Base-by-base conservation (phyloP, 2,329 filamentous ascomycete species). In the Colletotrichum costaricense region DNA sequence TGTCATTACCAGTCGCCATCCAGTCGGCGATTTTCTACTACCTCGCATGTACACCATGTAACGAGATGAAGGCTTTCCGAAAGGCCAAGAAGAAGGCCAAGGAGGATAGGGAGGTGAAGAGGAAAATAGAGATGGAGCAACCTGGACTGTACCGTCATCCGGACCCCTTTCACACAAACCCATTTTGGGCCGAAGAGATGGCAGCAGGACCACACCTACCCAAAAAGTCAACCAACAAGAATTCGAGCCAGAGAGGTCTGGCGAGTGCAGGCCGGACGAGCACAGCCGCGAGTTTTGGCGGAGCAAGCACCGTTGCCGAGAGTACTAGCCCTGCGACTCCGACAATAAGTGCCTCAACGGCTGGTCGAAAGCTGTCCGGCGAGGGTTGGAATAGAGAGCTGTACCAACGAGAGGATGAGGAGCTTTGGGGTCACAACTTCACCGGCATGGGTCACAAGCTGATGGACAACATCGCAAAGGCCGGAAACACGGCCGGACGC, bases 121-220 rank as follows among this genome's bases (percentile, higher is more conserved):
- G 88, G 58, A 89, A 87, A 72, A 82, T 92, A 71, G 89, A 93
- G 77, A 88, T 88, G 67, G 90, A 95, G 76, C 90, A 95, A 80
- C 94, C 94, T 0, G 90, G 90, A 54, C 82, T 91, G 12, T 97
- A 97, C 81, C 88, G 91, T 63, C 95, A 98, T 78, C 95, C 93
- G 2, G 90, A 91, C 57, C 94, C 95, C 1, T 97, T 95, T 78
- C 93, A 92, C 78, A 97, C 95, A 33, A 98, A 98, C 78, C 92
- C 93, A 14, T 94, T 94, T 83, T 98, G 95, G 95, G 86, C 89
- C 38, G 93, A 97, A 79, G 95, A 98, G 82, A 97, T 98, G 76
- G 88, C 87, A 75, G 88, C 95, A 83, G 95, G 95, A 0, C 95
- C 95, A 2, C 91, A 90, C 3, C 88, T 93, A 46, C 92, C 92